Evolutionary conservation across 208 protist species (phyloP), one percentile per base, ranked within the genome.

Genomic region (Leishmania turanica): DNA sequence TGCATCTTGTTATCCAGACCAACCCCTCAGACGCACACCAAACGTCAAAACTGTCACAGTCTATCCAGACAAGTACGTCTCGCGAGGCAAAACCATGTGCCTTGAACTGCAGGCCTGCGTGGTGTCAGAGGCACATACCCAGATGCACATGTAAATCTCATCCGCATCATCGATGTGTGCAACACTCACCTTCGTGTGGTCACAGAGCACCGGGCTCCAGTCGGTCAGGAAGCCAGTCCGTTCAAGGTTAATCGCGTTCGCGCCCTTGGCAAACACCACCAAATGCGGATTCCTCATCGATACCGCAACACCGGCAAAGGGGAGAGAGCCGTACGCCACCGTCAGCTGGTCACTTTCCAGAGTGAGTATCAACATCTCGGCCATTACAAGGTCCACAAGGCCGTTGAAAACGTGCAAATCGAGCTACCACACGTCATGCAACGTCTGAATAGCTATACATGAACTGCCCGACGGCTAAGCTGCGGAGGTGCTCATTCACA

Each of bases 221-320:
- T 80, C 78, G 2, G 75, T 24, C 21, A 77, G 21, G 27, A 51
- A 64, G 11, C 75, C 78, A 5, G 65, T 60, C 3, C 17, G 31
- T n/a, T 7, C 40, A 31, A 80, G 49, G 27, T 72, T 27, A 42
- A 77, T 54, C 31, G 3, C 42, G 5, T 0, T 47, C 4, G 78
- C 68, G 51, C 77, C 68, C 19, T 49, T 42, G 31, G 78, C 75
- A 37, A 45, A 40, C 11, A 77, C 34, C 19, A 75, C 68, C 9
- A 79, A 69, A 77, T 83, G 68, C 13, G 49, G 62, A 37, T 81
- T 80, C 11, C 62, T 56, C 74, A 80, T 77, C 7, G 56, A 80
- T 3, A 75, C 34, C 27, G 19, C 37, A 5, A 62, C 42, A n/a
- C 49, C 49, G 17, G 66, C 19, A 56, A 79, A 62, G 2, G 2